Percentiles rank a stretch among this genome's conserved stretches.
phyloP scores from a whole-genome alignment of 345 rosid genomes.

The Populus pruinosa region DNA sequence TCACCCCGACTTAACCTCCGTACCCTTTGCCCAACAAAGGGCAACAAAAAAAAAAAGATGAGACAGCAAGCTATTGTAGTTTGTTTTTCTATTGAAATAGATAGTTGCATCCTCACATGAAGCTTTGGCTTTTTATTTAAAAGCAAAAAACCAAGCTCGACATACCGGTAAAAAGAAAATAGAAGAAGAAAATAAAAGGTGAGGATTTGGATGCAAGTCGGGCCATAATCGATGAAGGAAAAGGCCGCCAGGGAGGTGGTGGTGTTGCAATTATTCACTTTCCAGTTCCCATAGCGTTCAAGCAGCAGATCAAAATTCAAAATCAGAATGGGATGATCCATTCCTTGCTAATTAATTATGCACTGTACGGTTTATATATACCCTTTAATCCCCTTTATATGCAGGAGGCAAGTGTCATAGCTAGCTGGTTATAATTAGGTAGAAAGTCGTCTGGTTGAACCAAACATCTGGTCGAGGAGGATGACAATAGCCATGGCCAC shows the following conservation, averaged over 20 bases:
- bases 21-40: neutral
- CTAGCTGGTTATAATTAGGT: neutral
- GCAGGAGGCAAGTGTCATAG: neutral
- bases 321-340: neutral
- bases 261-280: neutral
- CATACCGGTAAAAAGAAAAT: no score
- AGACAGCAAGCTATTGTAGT: neutral
- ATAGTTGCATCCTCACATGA: slow-evolving; percentile 5
- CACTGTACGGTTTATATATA: neutral
- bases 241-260: neutral
- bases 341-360: neutral
- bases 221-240: neutral
- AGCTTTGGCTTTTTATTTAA: slow-evolving; percentile 38
- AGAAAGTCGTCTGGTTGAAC: slow-evolving; percentile 47
- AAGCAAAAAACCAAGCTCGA: slow-evolving; percentile 42
- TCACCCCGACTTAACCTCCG: neutral
- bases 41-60: neutral
- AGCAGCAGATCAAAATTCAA: neutral
- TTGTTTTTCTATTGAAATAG: neutral
- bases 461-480: slow-evolving; percentile 87
- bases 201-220: neutral
- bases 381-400: neutral
- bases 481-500: slow-evolving; percentile 83
- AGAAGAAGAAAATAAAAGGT: neutral
- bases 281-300: neutral